Conservation (phyloP, 2,329 filamentous ascomycete genomes). For the Fusarium algeriense region DNA sequence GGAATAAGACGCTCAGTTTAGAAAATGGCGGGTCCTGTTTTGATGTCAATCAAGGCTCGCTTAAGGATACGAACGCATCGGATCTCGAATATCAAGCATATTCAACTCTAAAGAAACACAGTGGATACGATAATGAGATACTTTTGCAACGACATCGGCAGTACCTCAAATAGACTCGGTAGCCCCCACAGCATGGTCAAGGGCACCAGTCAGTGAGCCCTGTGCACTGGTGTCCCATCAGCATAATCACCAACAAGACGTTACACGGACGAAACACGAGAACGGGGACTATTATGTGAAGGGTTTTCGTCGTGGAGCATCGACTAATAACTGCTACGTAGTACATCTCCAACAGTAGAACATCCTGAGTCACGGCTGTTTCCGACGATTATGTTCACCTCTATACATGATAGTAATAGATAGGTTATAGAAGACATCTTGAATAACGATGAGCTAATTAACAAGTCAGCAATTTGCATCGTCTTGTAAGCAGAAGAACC, state of each 20-base stretch:
- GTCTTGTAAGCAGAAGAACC: conserved; percentile 22
- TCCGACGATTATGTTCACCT: not conserved
- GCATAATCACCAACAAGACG: conserved; percentile 15
- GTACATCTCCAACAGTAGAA: conserved; percentile 14
- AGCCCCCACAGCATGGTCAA: conserved; percentile 9
- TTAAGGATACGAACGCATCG: conserved; percentile 10
- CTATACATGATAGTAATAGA: not conserved
- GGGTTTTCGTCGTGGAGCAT: conserved; percentile 13
- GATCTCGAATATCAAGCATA: conserved; percentile 10
- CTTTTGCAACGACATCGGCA: conserved; percentile 9
- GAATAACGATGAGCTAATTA: conserved; percentile 7
- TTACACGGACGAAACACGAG: conserved; percentile 40
- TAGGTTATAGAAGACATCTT: not conserved
- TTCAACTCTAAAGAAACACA: conserved; percentile 4
- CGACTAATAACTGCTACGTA: conserved; percentile 2
- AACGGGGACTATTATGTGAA: conserved; percentile 14
- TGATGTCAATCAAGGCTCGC: not conserved
- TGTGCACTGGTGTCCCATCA: not conserved
- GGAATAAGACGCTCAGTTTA: conserved; percentile 8
- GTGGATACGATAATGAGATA: conserved; percentile 2
- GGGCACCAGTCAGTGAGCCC: not conserved
- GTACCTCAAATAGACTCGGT: conserved; percentile 7
- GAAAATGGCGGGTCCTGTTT: not conserved
- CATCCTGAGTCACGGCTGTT: not conserved
- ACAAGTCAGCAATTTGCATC: conserved; percentile 13